Evolutionary conservation across 2,329 filamentous ascomycete species (phyloP).

Genomic region (Arthrobotrys iridis): DNA sequence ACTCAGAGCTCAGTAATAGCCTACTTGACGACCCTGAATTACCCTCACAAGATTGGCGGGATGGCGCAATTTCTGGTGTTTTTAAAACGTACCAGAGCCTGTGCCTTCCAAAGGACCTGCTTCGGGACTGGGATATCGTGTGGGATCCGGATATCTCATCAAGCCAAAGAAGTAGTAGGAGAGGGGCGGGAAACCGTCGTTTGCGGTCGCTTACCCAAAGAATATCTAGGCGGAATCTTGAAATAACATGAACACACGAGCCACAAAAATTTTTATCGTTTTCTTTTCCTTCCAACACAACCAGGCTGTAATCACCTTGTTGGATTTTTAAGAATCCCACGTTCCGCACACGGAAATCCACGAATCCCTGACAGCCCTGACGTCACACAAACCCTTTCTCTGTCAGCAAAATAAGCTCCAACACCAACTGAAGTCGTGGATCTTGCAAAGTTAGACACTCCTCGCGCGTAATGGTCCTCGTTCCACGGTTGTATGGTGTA

Average conservation of each 20-base stretch:
- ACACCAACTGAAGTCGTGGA: not conserved
- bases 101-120: not conserved
- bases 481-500: conserved; percentile 48
- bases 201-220: too few relatives aligned
- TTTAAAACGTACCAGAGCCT: conserved; percentile 29
- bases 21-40: not conserved
- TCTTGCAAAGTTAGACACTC: not conserved
- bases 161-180: not conserved
- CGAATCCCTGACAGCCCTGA: not conserved
- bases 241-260: too few relatives aligned
- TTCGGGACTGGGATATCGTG: conserved; percentile 8
- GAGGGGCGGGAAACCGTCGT: too few relatives aligned
- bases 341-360: not conserved
- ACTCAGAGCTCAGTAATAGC: not conserved
- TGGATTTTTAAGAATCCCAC: not conserved
- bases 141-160: too few relatives aligned
- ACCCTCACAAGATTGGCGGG: not conserved
- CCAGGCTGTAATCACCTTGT: not conserved
- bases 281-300: too few relatives aligned
- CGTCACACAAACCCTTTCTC: not conserved
- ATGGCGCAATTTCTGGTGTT: not conserved
- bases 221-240: too few relatives aligned
- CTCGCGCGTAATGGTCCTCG: not conserved
- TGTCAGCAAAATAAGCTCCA: not conserved
- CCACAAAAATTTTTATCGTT: too few relatives aligned